Evolutionary conservation across 768 basidiomycete species (phyloP), one percentile per base, ranked within the genome.

Genomic region (Tephrocybe sp.): DNA sequence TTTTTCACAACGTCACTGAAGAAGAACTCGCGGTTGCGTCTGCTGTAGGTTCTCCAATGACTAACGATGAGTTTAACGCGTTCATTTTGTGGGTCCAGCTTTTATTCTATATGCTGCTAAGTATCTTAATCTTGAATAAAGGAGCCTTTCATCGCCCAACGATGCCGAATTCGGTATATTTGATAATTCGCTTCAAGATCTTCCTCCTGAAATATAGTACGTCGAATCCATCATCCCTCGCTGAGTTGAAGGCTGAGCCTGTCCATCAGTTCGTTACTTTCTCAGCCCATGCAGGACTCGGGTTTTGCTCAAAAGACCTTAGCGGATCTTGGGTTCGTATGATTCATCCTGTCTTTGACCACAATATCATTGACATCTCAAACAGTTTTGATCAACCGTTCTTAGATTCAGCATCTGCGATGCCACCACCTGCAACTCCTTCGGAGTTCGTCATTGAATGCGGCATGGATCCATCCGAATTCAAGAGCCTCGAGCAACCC

Each of bases 31-130:
- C 13, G 26, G 4, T 26, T 3, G 22, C 40, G 23, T 5, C 40
- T n/a, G 11, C 30, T 49, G 13, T 39, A 31, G n/a, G 9, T 36
- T 35, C 12, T 5, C 32, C 26, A 26, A 26, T 42, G 30, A 49
- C 48, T 4, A 40, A 49, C 9, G 48, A 49, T 41, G 48, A 49
- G 34, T 49, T 34, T n/a, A 17, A 41, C 5, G 48, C 48, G 10
- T 42, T 49, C 16, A 12, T 49, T 31, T 16, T 49, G 48, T 49
- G 34, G 12, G 40, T 42, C 16, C 39, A 26, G 12, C 23, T n/a
- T 8, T 1, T 9, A 14, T 5, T 3, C 17, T 23, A 16, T 33
- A n/a, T 7, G 33, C 40, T 11, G 3, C 13, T n/a, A 41, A 16
- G 31, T 33, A 14, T 5, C 10, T 8, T 23, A 20, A 4, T n/a